Conservation (phyloP, 441 rosid genomes). For the Gossypium aridum region DNA sequence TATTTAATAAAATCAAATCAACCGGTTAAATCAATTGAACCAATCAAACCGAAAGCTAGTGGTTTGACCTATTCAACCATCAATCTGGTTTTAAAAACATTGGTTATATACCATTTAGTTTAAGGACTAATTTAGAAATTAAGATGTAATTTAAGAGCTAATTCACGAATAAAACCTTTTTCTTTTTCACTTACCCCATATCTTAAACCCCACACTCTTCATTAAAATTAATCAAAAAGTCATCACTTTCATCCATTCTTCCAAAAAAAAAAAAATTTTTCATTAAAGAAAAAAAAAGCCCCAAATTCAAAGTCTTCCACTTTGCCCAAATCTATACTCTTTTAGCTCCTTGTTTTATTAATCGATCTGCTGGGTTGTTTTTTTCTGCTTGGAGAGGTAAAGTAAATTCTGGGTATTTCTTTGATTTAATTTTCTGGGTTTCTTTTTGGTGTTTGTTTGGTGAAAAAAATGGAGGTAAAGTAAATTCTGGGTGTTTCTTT, state of each 20-base stretch:
- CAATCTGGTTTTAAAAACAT: too few relatives aligned
- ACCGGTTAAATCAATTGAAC: too few relatives aligned
- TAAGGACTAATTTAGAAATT: too few relatives aligned
- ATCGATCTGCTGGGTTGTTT: slow-evolving; percentile 9
- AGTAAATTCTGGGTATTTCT: neutral
- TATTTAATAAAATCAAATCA: too few relatives aligned
- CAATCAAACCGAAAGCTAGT: too few relatives aligned
- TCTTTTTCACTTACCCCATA: neutral
- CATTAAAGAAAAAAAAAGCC: neutral
- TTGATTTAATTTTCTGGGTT: neutral
- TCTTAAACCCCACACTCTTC: neutral
- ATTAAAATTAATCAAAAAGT: neutral
- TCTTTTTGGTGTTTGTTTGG: neutral
- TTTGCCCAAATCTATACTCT: slow-evolving; percentile 1
- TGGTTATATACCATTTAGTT: too few relatives aligned
- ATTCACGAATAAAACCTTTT: too few relatives aligned
- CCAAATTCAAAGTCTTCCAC: neutral
- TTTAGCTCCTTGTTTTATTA: neutral
- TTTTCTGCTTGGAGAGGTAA: slow-evolving; percentile 30
- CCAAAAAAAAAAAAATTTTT: neutral
- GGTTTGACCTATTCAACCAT: too few relatives aligned
- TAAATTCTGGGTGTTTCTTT: neutral
- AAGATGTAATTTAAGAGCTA: too few relatives aligned
- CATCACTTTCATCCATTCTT: neutral
- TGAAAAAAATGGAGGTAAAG: slow-evolving; percentile 25